These are phyloP conservation scores for Trametes sanguinea DNA, from an alignment of 768 basidiomycete genomes.

Conservation along the genomic window DNA sequence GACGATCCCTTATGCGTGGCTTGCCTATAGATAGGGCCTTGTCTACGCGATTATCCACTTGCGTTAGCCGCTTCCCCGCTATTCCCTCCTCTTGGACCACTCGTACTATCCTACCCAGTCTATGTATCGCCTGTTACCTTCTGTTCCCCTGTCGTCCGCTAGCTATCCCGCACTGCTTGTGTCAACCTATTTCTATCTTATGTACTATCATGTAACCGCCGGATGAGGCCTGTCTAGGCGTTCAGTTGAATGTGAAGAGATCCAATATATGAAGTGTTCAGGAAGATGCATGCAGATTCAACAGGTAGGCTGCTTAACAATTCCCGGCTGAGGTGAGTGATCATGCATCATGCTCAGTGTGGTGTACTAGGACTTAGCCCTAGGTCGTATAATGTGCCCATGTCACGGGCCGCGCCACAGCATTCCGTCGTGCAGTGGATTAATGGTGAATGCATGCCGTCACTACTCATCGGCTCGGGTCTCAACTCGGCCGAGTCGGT, in stretches of 20 bases:
- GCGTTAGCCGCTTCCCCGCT: background rate
- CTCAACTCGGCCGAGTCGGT: too few species aligned
- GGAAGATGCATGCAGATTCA: background rate
- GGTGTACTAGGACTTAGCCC: too few species aligned
- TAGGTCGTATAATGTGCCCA: too few species aligned
- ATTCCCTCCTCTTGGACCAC: background rate
- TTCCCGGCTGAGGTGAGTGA: too few species aligned
- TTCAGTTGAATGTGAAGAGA: background rate
- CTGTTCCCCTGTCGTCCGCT: background rate
- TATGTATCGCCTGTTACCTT: background rate
- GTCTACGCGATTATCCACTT: background rate
- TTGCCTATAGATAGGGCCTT: background rate
- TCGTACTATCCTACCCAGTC: background rate
- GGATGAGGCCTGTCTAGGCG: background rate
- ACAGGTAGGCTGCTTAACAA: too few species aligned
- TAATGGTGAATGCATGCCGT: too few species aligned
- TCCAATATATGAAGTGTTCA: background rate
- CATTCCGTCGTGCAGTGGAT: too few species aligned
- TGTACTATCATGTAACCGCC: slow-evolving; percentile 2
- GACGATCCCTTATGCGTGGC: background rate
- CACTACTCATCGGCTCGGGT: too few species aligned
- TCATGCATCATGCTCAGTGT: too few species aligned
- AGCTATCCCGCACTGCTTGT: slow-evolving; percentile 6
- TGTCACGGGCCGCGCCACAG: too few species aligned
- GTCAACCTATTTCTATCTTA: slow-evolving; percentile 1